Percentiles rank a stretch among this genome's conserved stretches.
Conservation (phyloP, 2,329 filamentous ascomycete genomes). For the Byssothecium circinans region DNA sequence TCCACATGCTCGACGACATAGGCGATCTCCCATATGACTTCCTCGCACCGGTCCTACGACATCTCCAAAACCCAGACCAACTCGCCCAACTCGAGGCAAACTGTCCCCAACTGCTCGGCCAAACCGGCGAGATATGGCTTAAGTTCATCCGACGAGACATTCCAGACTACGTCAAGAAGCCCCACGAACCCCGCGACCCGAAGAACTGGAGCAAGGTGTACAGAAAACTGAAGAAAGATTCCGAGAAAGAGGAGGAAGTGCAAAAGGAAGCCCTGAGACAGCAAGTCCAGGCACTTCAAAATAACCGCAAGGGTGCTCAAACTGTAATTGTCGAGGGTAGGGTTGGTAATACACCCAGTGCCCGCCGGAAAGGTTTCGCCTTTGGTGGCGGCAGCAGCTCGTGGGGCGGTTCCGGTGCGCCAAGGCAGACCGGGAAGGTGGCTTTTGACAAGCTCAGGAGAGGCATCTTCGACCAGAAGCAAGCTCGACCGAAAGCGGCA, state of each 20-base stretch:
- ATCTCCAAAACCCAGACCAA: conserved; percentile 72
- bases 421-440: conserved; percentile 38
- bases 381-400: conserved; percentile 17
- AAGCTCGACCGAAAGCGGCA: conserved; percentile 32
- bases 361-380: conserved; percentile 12
- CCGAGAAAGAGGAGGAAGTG: conserved; percentile 39
- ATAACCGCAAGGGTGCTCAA: conserved; percentile 33
- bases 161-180: conserved; percentile 64
- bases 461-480: conserved; percentile 37
- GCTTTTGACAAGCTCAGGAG: conserved; percentile 39
- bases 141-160: conserved; percentile 79
- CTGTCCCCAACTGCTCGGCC: conserved; percentile 73
- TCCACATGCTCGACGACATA: conserved; percentile 63
- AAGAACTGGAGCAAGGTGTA: conserved; percentile 79
- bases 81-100: conserved; percentile 71
- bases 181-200: conserved; percentile 64
- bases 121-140: conserved; percentile 74
- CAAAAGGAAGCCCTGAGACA: conserved; percentile 37
- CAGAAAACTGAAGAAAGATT: conserved; percentile 48
- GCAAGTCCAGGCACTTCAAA: conserved; percentile 35
- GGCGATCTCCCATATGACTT: conserved; percentile 70
- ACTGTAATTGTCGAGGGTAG: conserved; percentile 35
- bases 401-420: conserved; percentile 30
- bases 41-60: conserved; percentile 68
- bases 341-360: conserved; percentile 25